Percentiles rank a stretch among this genome's conserved stretches.
phyloP scores from a whole-genome alignment of 345 rosid genomes.

The Eucalyptus leucophloia region DNA sequence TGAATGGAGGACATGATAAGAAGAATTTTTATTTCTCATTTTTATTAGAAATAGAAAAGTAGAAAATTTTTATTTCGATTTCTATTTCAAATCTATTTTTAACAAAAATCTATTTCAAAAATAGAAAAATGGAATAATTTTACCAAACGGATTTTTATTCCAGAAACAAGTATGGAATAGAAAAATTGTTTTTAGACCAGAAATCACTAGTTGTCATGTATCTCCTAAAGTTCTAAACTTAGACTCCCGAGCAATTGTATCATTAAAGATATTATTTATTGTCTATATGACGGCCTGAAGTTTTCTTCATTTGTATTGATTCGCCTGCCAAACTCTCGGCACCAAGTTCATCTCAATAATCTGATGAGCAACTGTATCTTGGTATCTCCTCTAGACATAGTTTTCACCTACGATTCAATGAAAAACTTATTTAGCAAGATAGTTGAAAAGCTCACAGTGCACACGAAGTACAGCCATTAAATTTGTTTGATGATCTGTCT shows the following conservation, averaged over 20 bases:
- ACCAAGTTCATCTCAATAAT: neutral
- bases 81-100: too few species aligned
- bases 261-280: neutral
- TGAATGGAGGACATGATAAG: too few species aligned
- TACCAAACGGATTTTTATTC: too few species aligned
- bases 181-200: rapidly evolving
- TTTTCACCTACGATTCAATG: neutral
- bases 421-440: neutral
- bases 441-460: neutral
- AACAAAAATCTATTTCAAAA: too few species aligned
- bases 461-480: neutral
- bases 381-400: neutral
- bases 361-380: neutral
- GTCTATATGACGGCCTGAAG: neutral
- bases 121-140: too few species aligned
- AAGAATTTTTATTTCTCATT: too few species aligned
- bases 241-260: neutral
- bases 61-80: too few species aligned
- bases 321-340: neutral
- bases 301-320: neutral
- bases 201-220: too few species aligned
- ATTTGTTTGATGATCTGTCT: neutral
- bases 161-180: too few species aligned
- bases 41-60: too few species aligned
- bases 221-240: neutral